Evolutionary conservation across 192 early-diverging fungal genomes (phyloP).

Genomic region (Coemansia sp.): DNA sequence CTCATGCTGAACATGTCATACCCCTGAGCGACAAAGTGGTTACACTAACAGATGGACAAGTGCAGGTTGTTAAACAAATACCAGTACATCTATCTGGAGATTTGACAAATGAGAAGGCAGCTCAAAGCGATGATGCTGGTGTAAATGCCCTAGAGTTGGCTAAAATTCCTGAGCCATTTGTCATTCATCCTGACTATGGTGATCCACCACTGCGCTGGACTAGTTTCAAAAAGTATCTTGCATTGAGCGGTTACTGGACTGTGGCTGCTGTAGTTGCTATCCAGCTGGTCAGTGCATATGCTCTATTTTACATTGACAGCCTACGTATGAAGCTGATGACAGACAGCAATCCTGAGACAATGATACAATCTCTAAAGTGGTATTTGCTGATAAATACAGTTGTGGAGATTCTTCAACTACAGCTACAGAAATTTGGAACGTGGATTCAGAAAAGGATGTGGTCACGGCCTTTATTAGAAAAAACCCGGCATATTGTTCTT

Average conservation of each 20-base stretch:
- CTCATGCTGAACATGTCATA: conserved; percentile 41
- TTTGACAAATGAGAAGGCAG: not conserved
- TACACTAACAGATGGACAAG: conserved; percentile 12
- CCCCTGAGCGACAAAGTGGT: conserved; percentile 23
- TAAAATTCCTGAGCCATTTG: not conserved
- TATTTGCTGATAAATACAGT: conserved; percentile 27
- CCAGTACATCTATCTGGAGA: not conserved
- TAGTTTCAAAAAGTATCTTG: conserved; percentile 1
- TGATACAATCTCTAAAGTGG: conserved; percentile 18
- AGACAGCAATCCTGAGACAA: conserved; percentile 26
- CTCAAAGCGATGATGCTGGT: not conserved
- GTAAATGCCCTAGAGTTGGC: not conserved
- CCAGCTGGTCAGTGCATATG: conserved; percentile 12
- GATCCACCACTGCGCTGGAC: conserved; percentile 3
- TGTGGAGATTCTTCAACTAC: conserved; percentile 6
- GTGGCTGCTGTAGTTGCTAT: conserved; percentile 6
- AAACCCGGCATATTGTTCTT: not conserved
- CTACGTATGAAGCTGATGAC: conserved; percentile 26
- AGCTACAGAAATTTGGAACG: not conserved
- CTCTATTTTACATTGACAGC: conserved; percentile 16
- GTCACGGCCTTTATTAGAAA: not conserved
- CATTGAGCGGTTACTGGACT: conserved; percentile 19
- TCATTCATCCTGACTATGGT: conserved; percentile 3
- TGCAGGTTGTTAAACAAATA: conserved; percentile 1
- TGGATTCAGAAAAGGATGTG: conserved; percentile 13